Base-by-base conservation (phyloP, 805 yeast genomes). In the Ogataea polymorpha region DNA sequence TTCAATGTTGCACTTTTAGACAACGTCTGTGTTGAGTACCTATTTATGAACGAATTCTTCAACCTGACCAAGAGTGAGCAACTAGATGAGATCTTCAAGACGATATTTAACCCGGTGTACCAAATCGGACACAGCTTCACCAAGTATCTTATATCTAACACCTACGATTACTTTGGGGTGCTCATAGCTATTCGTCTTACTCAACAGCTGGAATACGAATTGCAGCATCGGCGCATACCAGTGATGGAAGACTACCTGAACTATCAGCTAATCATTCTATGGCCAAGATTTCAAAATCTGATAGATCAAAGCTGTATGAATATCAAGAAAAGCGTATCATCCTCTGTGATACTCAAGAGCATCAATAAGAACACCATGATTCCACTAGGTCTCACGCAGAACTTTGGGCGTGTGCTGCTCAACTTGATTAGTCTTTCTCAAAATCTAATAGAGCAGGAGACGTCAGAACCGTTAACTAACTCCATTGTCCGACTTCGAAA, bases 231-330 rank as follows among this genome's bases (percentile, higher is more conserved):
- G 44, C 75, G 75, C 42, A 78, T 84, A 2, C 90, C 95, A 0
- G 79, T 79, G 5, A 65, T 80, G 59, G 87, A 82, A 47, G 85
- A 79, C 44, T 86, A 83, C 58, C 70, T 83, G 48, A 80, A 84
- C 51, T 68, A 77, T 12, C 79, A 84, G 47, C 62, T 81, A 46
- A 75, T 87, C 37, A 60, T 74, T 3, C 65, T 91, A 32, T 93
- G 98, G 98, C 96, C 97, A 0, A 79, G 75, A 44, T 85, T 90
- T 55, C 90, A 89, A 54, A 72, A 70, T 33, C 68, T 87, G 24
- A 74, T 90, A 30, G 96, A 89, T 58, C 65, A 76, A 24, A 86
- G 91, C 53, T 82, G 96, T 52, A 84, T 80, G 15, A 76, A 80
- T 36, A 65, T 88, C 59, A 80, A 83, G 46, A 75, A 70, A 38